phyloP scores from a whole-genome alignment of 169 alveolate genomes.

The Plasmodium adleri region DNA sequence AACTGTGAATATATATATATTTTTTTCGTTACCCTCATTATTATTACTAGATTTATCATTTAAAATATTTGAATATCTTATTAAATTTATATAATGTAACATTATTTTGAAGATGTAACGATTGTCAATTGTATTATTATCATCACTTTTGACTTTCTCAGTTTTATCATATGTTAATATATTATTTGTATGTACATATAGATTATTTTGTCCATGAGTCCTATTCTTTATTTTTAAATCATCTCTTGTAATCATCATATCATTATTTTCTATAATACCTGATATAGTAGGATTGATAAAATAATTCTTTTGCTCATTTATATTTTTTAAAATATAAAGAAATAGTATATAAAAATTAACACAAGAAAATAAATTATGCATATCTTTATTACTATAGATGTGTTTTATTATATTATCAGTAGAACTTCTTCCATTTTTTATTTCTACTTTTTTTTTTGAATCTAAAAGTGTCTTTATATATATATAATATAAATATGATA shows the following conservation, averaged over 20 bases:
- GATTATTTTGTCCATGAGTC: background rate
- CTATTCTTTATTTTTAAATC: background rate
- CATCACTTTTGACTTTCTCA: too few relatives aligned
- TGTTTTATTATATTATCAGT: background rate
- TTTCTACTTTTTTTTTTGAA: too few relatives aligned
- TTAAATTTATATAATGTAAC: slow-evolving; percentile 33
- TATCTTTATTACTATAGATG: background rate
- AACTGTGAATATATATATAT: background rate
- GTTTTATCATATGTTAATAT: too few relatives aligned
- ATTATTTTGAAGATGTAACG: background rate
- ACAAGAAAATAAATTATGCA: background rate
- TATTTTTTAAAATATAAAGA: background rate
- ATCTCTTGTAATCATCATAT: too few relatives aligned
- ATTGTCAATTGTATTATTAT: too few relatives aligned
- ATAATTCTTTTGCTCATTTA: background rate
- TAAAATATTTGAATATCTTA: slow-evolving; percentile 1
- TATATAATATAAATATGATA: too few relatives aligned
- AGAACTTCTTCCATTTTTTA: background rate
- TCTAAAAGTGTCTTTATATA: too few relatives aligned
- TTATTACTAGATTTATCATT: background rate
- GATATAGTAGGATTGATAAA: too few relatives aligned
- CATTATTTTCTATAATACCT: too few relatives aligned
- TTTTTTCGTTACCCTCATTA: background rate
- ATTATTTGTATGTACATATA: too few relatives aligned
- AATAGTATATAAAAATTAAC: slow-evolving; percentile 8